Percentiles rank a stretch among this genome's conserved stretches.
phyloP scores from a whole-genome alignment of 1,284 basidiomycete species.

The Neotropicomus parvogracilis region DNA sequence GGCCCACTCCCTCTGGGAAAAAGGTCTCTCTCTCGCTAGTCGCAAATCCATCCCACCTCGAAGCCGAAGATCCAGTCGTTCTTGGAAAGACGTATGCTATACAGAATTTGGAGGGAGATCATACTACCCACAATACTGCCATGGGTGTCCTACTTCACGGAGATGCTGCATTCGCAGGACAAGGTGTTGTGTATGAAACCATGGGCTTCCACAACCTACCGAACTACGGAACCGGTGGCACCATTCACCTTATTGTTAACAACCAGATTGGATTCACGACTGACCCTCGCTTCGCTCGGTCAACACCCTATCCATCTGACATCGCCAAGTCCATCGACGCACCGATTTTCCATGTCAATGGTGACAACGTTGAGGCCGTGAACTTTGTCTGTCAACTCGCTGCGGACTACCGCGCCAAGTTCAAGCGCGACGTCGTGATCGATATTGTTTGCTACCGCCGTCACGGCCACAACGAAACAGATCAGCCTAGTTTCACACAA shows the following conservation, averaged over 20 bases:
- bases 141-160: conserved; percentile 97
- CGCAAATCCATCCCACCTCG: conserved; percentile 97
- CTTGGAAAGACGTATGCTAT: conserved; percentile 96
- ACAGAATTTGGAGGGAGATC: conserved; percentile 92
- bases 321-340: conserved; percentile 98
- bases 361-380: conserved; percentile 97
- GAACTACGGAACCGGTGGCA: conserved; percentile 95
- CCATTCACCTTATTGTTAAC: conserved; percentile 98
- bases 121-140: conserved; percentile 71
- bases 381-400: conserved; percentile 98
- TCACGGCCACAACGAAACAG: conserved; percentile 99
- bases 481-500: conserved; percentile 98
- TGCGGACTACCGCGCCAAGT: conserved; percentile 97
- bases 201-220: conserved; percentile 98
- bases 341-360: conserved; percentile 99
- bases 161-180: conserved; percentile 98
- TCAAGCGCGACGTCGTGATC: conserved; percentile 98
- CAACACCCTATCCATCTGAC: conserved; percentile 98
- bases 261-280: conserved; percentile 99
- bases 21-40: conserved; percentile 97
- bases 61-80: conserved; percentile 96
- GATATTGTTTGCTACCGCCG: conserved; percentile 99
- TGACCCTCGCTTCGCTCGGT: conserved; percentile 95
- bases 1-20: conserved; percentile 97
- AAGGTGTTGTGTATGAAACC: conserved; percentile 98